A percentile compares a stretch with the other conserved stretches of the same genome.
phyloP scores from a whole-genome alignment of 345 rosid species.

The Gossypium sturtianum region DNA sequence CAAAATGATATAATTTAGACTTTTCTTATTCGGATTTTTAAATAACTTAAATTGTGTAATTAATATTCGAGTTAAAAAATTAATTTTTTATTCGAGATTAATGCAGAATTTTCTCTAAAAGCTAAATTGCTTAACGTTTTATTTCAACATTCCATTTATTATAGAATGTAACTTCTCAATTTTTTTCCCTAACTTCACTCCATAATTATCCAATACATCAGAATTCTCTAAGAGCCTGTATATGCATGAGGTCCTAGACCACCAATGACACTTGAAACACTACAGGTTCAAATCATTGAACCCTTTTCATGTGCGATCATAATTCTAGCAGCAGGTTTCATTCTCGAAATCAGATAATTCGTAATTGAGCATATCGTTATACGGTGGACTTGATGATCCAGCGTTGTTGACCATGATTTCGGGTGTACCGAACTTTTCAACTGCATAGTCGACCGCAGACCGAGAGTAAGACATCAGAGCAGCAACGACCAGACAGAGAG shows the following conservation, averaged over 20 bases:
- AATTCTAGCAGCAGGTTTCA: conserved; percentile 83
- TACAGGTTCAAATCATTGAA: conserved; percentile 51
- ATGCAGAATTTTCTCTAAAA: no score
- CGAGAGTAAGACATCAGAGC: neutral
- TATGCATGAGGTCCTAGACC: conserved; percentile 76
- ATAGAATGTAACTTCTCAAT: no score
- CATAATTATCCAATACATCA: no score
- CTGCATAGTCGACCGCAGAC: conserved; percentile 58
- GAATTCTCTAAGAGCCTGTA: no score
- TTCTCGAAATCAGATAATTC: conserved; percentile 49
- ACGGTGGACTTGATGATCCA: conserved; percentile 52
- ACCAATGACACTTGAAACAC: conserved; percentile 50
- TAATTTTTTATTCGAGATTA: no score
- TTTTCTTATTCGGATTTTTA: no score
- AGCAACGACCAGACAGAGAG: neutral
- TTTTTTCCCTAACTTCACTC: no score
- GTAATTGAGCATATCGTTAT: conserved; percentile 54
- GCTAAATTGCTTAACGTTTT: no score
- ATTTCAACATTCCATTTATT: no score
- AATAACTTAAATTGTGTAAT: no score
- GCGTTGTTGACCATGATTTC: conserved; percentile 86
- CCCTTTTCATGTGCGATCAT: conserved; percentile 69
- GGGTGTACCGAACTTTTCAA: conserved; percentile 48
- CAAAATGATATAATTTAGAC: no score
- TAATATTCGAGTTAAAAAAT: no score